Percentiles rank a stretch among this genome's conserved stretches.
phyloP scores from a whole-genome alignment of 148 eudicot genomes.

The Rhododendron ovatum region DNA sequence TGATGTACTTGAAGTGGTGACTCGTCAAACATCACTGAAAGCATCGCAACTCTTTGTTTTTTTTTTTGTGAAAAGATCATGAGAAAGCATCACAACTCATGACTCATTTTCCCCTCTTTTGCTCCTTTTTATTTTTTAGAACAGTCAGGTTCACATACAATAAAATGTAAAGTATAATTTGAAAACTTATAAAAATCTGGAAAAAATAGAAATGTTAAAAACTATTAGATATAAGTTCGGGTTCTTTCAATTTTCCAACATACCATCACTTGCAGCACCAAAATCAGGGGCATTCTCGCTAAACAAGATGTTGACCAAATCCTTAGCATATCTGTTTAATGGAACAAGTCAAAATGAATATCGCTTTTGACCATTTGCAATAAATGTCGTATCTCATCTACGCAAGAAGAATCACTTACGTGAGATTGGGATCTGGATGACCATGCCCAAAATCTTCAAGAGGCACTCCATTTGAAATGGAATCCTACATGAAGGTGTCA shows the following conservation, averaged over 20 bases:
- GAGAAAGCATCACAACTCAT: not conserved
- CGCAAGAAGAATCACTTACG: conserved; percentile 39
- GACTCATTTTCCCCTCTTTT: not conserved
- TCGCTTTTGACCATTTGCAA: not conserved
- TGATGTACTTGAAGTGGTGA: not conserved
- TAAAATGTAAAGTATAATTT: no score
- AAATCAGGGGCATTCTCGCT: conserved; percentile 81
- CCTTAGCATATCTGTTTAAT: conserved; percentile 77
- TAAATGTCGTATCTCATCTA: not conserved
- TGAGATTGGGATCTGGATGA: conserved; percentile 99
- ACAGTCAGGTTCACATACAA: not conserved
- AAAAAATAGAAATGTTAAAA: not conserved
- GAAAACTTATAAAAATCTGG: not conserved
- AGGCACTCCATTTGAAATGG: conserved; percentile 83
- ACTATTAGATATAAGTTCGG: not conserved
- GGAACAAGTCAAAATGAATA: conserved; percentile 18
- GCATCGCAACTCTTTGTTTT: not conserved
- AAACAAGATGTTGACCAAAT: conserved; percentile 79
- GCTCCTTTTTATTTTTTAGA: not conserved
- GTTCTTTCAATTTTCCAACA: not conserved
- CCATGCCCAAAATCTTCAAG: conserved; percentile 98
- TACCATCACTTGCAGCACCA: conserved; percentile 99
- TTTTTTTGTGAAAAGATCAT: no score
- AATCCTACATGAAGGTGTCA: conserved; percentile 48
- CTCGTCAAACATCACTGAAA: not conserved